phyloP scores from a whole-genome alignment of 495 filamentous ascomycete species.

The Letharia lupina region DNA sequence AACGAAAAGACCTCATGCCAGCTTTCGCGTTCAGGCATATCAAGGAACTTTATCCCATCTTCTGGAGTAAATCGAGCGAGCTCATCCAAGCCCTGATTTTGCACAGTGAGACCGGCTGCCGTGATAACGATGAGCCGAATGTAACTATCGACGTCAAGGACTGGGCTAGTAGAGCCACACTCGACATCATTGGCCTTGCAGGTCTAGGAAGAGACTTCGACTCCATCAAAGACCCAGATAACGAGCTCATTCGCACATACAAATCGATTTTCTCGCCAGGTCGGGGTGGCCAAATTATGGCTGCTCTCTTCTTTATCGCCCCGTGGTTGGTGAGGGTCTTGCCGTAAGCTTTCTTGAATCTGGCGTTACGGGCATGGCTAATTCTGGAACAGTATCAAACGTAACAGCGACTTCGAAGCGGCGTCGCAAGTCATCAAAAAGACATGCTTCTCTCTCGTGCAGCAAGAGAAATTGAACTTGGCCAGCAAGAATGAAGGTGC shows the following conservation, averaged over 20 bases:
- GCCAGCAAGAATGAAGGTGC: constrained; percentile 16
- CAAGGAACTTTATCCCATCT: constrained; percentile 76
- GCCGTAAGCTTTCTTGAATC: constrained; percentile 5
- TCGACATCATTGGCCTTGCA: constrained; percentile 70
- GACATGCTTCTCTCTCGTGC: constrained; percentile 7
- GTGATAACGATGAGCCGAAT: constrained; percentile 14
- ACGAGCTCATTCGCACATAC: constrained; percentile 49
- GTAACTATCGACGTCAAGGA: constrained; percentile 43
- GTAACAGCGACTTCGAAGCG: constrained; percentile 6
- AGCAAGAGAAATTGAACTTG: constrained; percentile 5
- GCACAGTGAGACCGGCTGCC: constrained; percentile 16
- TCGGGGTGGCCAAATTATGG: constrained; percentile 1
- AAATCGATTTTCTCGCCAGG: constrained; percentile 22
- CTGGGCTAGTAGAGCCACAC: constrained; percentile 47
- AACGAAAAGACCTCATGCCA: constrained; percentile 72
- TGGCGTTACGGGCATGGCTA: not conserved
- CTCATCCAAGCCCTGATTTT: constrained; percentile 38
- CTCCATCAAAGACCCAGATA: constrained; percentile 50
- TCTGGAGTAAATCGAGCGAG: constrained; percentile 63
- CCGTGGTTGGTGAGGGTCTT: constrained; percentile 4
- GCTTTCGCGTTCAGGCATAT: constrained; percentile 84
- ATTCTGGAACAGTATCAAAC: not conserved
- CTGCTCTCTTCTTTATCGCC: constrained; percentile 11
- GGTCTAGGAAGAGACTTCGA: constrained; percentile 65
- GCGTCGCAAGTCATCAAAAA: constrained; percentile 8